Percentiles rank a stretch among this genome's conserved stretches.
phyloP scores from a whole-genome alignment of 768 basidiomycete genomes.

The Rhodotorula paludigena region DNA sequence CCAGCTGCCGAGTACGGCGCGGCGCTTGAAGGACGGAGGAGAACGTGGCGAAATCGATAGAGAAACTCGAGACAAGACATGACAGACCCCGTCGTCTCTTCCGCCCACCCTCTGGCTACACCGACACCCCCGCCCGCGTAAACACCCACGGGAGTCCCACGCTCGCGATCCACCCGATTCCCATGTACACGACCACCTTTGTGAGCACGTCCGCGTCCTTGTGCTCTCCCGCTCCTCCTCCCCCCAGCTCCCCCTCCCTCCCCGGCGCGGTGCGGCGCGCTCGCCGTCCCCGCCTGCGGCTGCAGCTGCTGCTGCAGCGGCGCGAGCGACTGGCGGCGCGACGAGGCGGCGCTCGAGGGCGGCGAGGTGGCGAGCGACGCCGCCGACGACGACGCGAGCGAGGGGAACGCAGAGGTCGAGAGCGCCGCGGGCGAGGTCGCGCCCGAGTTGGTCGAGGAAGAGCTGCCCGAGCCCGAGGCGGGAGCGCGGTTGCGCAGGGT shows the following conservation, averaged over 20 bases:
- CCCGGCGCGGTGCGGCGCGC: background rate
- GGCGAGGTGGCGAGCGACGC: background rate
- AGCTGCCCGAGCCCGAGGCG: background rate
- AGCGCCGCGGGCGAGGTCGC: background rate
- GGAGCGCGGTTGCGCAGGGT: background rate
- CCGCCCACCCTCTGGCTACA: background rate
- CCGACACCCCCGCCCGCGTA: background rate
- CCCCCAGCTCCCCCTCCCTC: background rate
- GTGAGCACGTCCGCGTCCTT: constrained; percentile 39
- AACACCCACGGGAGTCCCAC: constrained; percentile 21
- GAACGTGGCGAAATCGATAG: no score
- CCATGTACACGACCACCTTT: constrained; percentile 53
- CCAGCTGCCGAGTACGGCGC: no score
- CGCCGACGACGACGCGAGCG: no score
- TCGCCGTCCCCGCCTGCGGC: background rate
- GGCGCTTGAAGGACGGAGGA: no score
- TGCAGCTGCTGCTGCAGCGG: background rate
- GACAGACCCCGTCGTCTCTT: no score
- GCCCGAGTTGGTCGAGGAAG: background rate
- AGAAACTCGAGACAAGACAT: no score
- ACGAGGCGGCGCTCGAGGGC: background rate
- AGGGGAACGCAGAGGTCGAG: no score
- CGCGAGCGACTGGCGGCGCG: background rate
- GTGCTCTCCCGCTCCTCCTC: background rate
- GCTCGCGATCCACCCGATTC: constrained; percentile 57